These are phyloP conservation scores for Sporisorium iseilematis-ciliati DNA, from an alignment of 1,284 basidiomycete species.

Conservation along the genomic window DNA sequence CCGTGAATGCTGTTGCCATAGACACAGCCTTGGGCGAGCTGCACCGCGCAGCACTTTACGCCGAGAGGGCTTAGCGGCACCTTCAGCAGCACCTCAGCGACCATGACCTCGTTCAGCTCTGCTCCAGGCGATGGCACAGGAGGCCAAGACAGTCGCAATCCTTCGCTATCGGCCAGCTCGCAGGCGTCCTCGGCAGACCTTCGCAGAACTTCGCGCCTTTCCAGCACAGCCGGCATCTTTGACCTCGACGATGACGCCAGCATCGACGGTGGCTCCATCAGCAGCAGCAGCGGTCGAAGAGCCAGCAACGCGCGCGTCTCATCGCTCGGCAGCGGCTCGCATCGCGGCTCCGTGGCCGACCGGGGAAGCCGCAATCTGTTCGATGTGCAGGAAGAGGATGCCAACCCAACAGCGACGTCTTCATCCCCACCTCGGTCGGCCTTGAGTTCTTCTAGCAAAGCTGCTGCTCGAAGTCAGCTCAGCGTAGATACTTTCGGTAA, in stretches of 20 bases:
- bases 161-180: constrained; percentile 43
- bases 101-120: constrained; percentile 41
- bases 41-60: constrained; percentile 15
- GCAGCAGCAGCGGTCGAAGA: constrained; percentile 30
- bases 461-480: constrained; percentile 15
- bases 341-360: constrained; percentile 28
- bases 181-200: constrained; percentile 34
- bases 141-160: constrained; percentile 32
- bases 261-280: constrained; percentile 20
- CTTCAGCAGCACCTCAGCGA: constrained; percentile 4
- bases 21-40: constrained; percentile 17
- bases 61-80: constrained; percentile 14
- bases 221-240: constrained; percentile 58
- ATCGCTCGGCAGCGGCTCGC: constrained; percentile 30
- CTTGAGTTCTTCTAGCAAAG: constrained; percentile 20
- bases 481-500: constrained; percentile 45
- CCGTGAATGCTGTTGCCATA: constrained; percentile 26
- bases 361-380: constrained; percentile 35
- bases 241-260: constrained; percentile 51
- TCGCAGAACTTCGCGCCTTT: constrained; percentile 43
- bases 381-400: constrained; percentile 38
- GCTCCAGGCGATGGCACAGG: constrained; percentile 19
- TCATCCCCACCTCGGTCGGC: constrained; percentile 14
- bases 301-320: constrained; percentile 32
- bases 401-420: constrained; percentile 10